A percentile compares a stretch with the other conserved stretches of the same genome.
Conservation (phyloP, 1,139 yeast genomes). For the Hansenula anomala region DNA sequence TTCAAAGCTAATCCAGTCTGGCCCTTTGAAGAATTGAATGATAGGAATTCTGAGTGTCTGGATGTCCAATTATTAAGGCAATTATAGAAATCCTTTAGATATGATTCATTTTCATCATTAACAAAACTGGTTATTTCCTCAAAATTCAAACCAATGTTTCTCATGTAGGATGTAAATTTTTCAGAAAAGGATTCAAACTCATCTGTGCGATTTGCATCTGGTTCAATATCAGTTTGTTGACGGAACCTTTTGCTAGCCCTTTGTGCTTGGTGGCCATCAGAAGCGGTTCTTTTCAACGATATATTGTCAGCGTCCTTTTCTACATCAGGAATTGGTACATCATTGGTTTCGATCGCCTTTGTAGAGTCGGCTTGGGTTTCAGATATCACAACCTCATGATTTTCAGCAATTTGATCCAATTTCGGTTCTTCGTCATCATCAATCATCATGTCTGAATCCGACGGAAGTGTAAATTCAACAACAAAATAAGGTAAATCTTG, state of each 20-base stretch:
- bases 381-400: no score
- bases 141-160: background rate
- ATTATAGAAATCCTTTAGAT: background rate
- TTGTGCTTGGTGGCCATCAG: constrained; percentile 19
- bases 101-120: background rate
- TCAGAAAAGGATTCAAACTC: background rate
- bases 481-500: constrained; percentile 33
- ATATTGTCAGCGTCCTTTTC: no score
- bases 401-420: no score
- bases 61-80: background rate
- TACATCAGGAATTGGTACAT: no score
- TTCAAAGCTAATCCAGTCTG: background rate
- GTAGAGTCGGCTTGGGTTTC: no score
- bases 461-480: background rate
- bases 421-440: background rate
- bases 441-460: no score
- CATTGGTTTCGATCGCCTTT: no score
- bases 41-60: background rate
- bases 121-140: no score
- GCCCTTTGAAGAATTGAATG: background rate
- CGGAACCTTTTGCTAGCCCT: constrained; percentile 34
- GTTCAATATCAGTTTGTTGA: constrained; percentile 25
- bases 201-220: constrained; percentile 15
- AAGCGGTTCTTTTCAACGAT: constrained; percentile 2
- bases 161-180: background rate